Base-by-base conservation (phyloP, 1,139 yeast genomes). In the Blastobotrys serpentis region DNA sequence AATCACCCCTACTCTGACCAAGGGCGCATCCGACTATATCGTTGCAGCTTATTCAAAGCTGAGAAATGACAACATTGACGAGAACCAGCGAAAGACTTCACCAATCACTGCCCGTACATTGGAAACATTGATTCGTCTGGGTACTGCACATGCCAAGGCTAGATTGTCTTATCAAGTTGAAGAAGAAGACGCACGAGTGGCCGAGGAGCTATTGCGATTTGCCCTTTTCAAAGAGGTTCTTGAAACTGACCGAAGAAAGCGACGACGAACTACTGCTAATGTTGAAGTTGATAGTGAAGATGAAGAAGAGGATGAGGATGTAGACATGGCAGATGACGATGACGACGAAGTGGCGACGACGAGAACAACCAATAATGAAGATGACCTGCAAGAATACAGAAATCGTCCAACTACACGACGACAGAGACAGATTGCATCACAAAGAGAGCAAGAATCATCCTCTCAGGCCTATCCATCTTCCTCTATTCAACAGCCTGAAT, bases 101-200 rank as follows among this genome's bases (percentile, higher is more conserved):
- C 98, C 99, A 34, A 88, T 94, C 57, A 92, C 99, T 2, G 96
- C 98, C 18, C 87, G 99, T 81, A 94, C 98, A 2, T 75, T 92
- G 59, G 99, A 92, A 71, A 92, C 99, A 0, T 75, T 92, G 59
- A 92, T 92, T 66, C 95, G 99, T 74, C 74, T 92, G 53, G 78
- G 98, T 1, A 87, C 98, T 1, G 98, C 98, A 0, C 99, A 92
- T 68, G 98, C 99, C 18, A 92, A 92, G 65, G 88, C 92, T 11
- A 76, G 98, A 60, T 74, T 92, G 48, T 85, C 96, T 19, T 79
- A 79, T 58, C 75, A 79, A 2, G 84, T 92, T 17, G 88, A 84
- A 36, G 78, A 78, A 25, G 76, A 76, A 55, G 99, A 92, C 68
- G 96, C 97, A 1, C 73, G 77, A 55, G 84, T 86, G 39, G 98